phyloP scores from a whole-genome alignment of 768 basidiomycete genomes.

The Tubosaeta sp. region DNA sequence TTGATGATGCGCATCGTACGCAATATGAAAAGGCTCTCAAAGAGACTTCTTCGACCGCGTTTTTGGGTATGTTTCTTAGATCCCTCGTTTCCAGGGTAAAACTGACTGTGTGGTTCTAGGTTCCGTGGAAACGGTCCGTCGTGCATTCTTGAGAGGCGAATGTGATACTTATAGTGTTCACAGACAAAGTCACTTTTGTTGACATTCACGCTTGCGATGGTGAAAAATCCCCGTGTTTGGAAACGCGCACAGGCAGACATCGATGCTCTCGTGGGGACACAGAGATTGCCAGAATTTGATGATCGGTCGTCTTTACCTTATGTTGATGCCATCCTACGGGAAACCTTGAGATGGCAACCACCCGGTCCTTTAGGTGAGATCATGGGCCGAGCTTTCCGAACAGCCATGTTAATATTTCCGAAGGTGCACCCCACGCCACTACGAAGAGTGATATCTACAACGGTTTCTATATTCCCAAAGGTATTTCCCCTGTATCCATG shows the following conservation, averaged over 20 bases:
- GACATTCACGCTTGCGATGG: conserved; percentile 8
- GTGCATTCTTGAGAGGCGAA: background rate
- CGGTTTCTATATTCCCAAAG: conserved; percentile 4
- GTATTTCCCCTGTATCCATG: background rate
- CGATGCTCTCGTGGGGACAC: background rate
- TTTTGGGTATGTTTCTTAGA: conserved; percentile 7
- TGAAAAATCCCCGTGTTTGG: conserved; percentile 5
- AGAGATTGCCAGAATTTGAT: conserved; percentile 5
- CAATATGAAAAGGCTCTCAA: conserved; percentile 17
- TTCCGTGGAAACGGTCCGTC: conserved; percentile 14
- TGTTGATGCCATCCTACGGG: background rate
- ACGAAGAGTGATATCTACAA: background rate
- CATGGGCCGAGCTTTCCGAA: background rate
- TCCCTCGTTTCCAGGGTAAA: background rate
- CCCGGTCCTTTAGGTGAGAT: conserved; percentile 1
- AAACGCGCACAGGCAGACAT: conserved; percentile 2
- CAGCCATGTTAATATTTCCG: background rate
- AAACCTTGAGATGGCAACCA: conserved; percentile 5
- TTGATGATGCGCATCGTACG: conserved; percentile 1
- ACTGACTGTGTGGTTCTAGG: background rate
- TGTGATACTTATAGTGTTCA: background rate
- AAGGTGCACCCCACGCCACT: conserved; percentile 1
- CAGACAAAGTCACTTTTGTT: background rate
- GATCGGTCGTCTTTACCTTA: conserved; percentile 5
- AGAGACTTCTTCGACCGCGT: conserved; percentile 9